These are phyloP conservation scores for Ambispora gerdemannii DNA, from an alignment of 192 early-diverging fungal species.

Conservation along the genomic window DNA sequence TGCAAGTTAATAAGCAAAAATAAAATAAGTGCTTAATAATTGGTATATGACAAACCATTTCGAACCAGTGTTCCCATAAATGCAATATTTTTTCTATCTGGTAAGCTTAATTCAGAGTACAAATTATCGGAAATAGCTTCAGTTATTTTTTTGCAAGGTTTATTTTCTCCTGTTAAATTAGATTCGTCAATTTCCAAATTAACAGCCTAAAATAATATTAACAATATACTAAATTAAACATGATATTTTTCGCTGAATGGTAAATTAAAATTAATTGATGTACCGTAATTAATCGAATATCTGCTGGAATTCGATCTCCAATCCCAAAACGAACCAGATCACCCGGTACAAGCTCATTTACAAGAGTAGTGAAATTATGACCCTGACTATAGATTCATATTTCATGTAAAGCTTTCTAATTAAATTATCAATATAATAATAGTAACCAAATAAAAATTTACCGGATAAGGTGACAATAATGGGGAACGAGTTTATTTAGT, in stretches of 20 bases:
- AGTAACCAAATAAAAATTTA: slow-evolving; percentile 34
- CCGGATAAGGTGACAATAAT: slow-evolving; percentile 78
- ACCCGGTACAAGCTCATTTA: slow-evolving; percentile 85
- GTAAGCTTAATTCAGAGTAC: slow-evolving; percentile 56
- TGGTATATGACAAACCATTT: slow-evolving; percentile 57
- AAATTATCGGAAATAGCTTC: slow-evolving; percentile 47
- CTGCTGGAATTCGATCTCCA: slow-evolving; percentile 93
- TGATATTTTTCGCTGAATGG: neutral
- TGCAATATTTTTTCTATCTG: slow-evolving; percentile 82
- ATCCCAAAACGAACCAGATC: slow-evolving; percentile 83
- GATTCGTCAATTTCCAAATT: slow-evolving; percentile 92
- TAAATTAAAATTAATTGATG: neutral
- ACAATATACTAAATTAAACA: neutral
- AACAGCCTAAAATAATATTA: slow-evolving; percentile 44
- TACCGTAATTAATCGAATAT: slow-evolving; percentile 73
- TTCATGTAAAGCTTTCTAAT: too few relatives aligned
- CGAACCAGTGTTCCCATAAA: slow-evolving; percentile 94
- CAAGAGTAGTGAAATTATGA: slow-evolving; percentile 56
- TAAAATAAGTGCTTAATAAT: slow-evolving; percentile 2
- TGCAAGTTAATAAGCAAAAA: neutral
- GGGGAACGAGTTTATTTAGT: slow-evolving; percentile 81
- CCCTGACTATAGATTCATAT: slow-evolving; percentile 66
- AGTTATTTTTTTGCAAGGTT: slow-evolving; percentile 69
- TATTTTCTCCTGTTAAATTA: slow-evolving; percentile 82
- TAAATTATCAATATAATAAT: too few relatives aligned